Percentiles rank a stretch among this genome's conserved stretches.
phyloP scores from a whole-genome alignment of 495 filamentous ascomycete species.

The Talaromyces proteolyticus region DNA sequence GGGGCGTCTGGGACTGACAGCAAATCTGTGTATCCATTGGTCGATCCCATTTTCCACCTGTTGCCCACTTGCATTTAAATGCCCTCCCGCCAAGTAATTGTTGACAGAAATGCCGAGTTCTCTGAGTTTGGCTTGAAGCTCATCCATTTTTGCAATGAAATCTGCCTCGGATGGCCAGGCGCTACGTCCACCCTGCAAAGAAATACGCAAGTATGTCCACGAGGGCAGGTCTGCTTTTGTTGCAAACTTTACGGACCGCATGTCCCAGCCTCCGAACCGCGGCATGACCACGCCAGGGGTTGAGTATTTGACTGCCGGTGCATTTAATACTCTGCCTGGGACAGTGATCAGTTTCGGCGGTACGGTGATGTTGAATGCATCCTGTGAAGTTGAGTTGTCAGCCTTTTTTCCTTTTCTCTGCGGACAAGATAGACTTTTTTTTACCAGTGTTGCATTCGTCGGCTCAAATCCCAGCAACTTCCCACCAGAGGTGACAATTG shows the following conservation, averaged over 20 bases:
- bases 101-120: conserved; percentile 3
- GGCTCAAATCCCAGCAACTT: conserved; percentile 40
- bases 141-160: conserved; percentile 1
- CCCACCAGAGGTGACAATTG: conserved; percentile 53
- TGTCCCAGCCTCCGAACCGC: conserved; percentile 49
- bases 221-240: conserved; percentile 19
- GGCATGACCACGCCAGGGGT: conserved; percentile 16
- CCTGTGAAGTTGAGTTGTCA: conserved; percentile 8
- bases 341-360: conserved; percentile 55
- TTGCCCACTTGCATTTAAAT: background rate
- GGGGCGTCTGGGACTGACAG: background rate
- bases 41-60: conserved; percentile 4
- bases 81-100: background rate
- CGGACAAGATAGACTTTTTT: conserved; percentile 61
- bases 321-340: conserved; percentile 49
- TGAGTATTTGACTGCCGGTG: conserved; percentile 50
- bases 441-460: conserved; percentile 22
- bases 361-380: conserved; percentile 55
- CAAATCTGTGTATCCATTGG: background rate
- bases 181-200: background rate
- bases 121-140: conserved; percentile 4
- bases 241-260: conserved; percentile 38
- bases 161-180: background rate
- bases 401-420: conserved; percentile 30
- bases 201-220: conserved; percentile 27